Percentiles rank a stretch among this genome's conserved stretches.
Conservation (phyloP, 768 basidiomycete species). For the Leucosporidium creatinivorum region DNA sequence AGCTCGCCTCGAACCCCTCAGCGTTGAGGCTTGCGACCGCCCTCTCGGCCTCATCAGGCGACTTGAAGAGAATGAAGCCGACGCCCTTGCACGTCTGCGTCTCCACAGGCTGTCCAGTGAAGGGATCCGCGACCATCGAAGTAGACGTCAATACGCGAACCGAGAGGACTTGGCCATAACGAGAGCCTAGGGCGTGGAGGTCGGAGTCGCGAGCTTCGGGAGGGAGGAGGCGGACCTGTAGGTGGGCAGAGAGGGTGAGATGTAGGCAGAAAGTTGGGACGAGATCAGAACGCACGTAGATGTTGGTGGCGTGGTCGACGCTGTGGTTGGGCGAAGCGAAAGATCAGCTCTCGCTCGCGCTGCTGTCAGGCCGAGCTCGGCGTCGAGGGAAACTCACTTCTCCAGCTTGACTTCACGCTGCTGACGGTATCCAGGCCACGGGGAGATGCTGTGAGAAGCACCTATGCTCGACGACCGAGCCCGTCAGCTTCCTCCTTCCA, state of each 20-base stretch:
- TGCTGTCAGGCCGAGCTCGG: not conserved
- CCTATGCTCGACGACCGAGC: too few species aligned
- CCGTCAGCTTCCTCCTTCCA: too few species aligned
- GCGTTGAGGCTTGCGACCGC: not conserved
- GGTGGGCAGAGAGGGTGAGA: not conserved
- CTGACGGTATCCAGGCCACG: too few species aligned
- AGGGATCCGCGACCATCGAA: not conserved
- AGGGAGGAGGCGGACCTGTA: constrained; percentile 2
- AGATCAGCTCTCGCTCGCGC: not conserved
- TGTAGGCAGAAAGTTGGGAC: too few species aligned
- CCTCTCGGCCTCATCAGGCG: not conserved
- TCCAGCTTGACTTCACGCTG: too few species aligned
- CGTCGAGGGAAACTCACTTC: too few species aligned
- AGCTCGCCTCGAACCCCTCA: not conserved
- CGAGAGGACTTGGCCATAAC: not conserved
- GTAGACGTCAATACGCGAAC: not conserved
- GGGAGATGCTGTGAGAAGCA: too few species aligned
- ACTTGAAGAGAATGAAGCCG: not conserved
- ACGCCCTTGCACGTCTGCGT: not conserved
- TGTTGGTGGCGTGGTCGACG: not conserved
- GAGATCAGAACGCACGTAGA: not conserved
- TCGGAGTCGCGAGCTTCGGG: not conserved
- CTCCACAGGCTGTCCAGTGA: not conserved
- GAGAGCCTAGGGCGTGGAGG: not conserved
- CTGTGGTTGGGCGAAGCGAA: not conserved